Conservation (phyloP, 371 early-diverging fungal genomes). For the Mucor circinelloides region DNA sequence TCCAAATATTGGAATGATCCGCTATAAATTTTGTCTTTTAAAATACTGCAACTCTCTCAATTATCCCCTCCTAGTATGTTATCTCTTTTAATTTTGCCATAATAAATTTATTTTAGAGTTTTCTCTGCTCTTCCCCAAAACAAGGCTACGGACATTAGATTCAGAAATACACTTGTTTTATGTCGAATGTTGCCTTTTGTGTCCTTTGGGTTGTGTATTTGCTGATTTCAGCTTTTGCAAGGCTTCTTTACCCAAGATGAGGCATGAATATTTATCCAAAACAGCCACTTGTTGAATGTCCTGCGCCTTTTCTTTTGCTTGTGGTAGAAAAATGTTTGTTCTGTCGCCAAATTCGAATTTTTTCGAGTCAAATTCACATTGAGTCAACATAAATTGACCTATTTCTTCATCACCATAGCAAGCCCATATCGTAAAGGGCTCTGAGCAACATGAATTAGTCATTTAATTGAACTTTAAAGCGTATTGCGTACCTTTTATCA, state of each 20-base stretch:
- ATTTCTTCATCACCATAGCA: neutral
- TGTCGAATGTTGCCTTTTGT: neutral
- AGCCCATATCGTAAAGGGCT: neutral
- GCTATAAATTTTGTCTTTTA: neutral
- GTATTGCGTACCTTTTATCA: neutral
- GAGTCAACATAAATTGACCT: neutral
- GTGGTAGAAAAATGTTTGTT: neutral
- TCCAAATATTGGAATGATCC: neutral
- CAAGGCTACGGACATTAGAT: neutral
- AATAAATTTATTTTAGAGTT: neutral
- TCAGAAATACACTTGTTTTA: neutral
- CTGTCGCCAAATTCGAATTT: neutral
- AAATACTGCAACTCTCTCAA: neutral
- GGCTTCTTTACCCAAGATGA: neutral
- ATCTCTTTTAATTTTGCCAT: neutral
- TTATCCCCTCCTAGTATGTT: neutral
- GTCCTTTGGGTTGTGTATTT: neutral
- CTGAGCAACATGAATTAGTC: neutral
- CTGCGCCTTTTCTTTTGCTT: neutral
- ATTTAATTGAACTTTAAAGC: neutral
- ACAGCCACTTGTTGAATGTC: neutral
- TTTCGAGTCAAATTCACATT: neutral
- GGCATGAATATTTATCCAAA: neutral
- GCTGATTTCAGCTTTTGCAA: neutral
- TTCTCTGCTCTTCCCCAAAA: neutral